These are phyloP conservation scores for Primulina eburnea DNA, from an alignment of 257 asterid genomes.

Conservation along the genomic window DNA sequence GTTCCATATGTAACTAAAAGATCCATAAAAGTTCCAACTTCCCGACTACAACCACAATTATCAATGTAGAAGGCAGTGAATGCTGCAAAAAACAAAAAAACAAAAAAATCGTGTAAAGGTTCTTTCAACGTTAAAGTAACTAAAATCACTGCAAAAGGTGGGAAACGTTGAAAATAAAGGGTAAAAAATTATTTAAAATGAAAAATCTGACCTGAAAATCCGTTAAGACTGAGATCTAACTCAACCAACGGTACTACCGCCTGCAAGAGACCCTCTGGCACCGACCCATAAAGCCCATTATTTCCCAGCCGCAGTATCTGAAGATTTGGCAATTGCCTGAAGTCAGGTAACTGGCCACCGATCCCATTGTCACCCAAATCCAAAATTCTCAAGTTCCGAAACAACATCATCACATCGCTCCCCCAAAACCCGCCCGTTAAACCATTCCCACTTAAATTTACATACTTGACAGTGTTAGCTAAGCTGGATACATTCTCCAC, in stretches of 20 bases:
- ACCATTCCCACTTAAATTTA: slow-evolving; percentile 64
- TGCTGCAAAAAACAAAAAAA: background rate
- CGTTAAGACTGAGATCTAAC: slow-evolving; percentile 77
- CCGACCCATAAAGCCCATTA: slow-evolving; percentile 59
- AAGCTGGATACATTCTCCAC: slow-evolving; percentile 59
- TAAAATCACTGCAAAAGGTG: slow-evolving; percentile 19
- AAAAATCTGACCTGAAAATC: slow-evolving; percentile 62
- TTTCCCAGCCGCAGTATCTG: slow-evolving; percentile 55
- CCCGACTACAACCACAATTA: slow-evolving; percentile 22
- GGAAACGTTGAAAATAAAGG: background rate
- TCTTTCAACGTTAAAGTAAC: slow-evolving; percentile 7
- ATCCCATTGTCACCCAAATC: slow-evolving; percentile 67
- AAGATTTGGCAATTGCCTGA: slow-evolving; percentile 52
- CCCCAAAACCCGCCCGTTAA: slow-evolving; percentile 60
- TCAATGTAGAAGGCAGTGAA: slow-evolving; percentile 13
- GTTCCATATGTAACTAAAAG: slow-evolving; percentile 17
- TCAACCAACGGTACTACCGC: slow-evolving; percentile 61
- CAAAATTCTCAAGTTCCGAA: slow-evolving; percentile 61
- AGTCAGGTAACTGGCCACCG: slow-evolving; percentile 59
- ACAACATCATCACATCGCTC: slow-evolving; percentile 44
- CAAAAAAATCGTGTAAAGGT: background rate
- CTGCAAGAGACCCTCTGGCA: slow-evolving; percentile 62
- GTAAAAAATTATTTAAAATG: background rate
- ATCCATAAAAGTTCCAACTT: slow-evolving; percentile 6
- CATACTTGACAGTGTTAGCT: slow-evolving; percentile 56